Base-by-base conservation (phyloP, 2,329 filamentous ascomycete species). In the Ilyonectria destructans region DNA sequence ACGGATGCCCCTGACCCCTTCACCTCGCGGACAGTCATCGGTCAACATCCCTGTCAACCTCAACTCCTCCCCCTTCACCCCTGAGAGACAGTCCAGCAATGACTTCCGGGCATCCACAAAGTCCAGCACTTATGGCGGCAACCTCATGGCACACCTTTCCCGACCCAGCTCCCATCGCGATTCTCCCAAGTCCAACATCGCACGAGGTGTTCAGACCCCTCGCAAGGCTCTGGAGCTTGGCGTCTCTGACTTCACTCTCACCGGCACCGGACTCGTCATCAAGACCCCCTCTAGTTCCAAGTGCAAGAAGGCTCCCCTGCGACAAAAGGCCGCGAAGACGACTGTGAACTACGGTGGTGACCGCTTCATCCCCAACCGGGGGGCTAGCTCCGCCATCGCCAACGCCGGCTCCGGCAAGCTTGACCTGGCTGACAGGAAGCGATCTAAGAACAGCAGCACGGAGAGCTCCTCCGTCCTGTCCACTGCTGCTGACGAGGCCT, bases 171-270 rank as follows among this genome's bases (percentile, higher is more conserved):
- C 89, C 46, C 92, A 93, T 81, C 92, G 93, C 58, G 93, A 96
- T 80, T 98, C 96, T 2, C 95, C 95, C 80, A 98, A 98, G 87
- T 98, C 95, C 67, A 98, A 98, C 87, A 98, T 98, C 81, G 93
- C 93, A 73, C 90, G 91, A 72, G 85, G 85, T 48, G 89, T 90
- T 64, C 88, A 91, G 66, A 95, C 94, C 49, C 95, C 96, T 21
- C 93, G 93, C 77, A 94, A 93, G 81, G 88, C 86, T 54, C 88
- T 98, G 45, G 96, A 98, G 82, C 89, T 97, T 46, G 95, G 94
- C 73, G 91, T 97, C 37, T 98, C 95, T 46, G 95, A 99, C 80
- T 98, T 96, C 87, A 90, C 93, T 19, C 87, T 99, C 76, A 94
- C 93, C 59, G 95, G 95, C 71, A 97, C 95, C 62, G 94, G 94